A percentile compares a stretch with the other conserved stretches of the same genome.
Evolutionary conservation across 148 eudicot species (phyloP).

Genomic region (Chenopodium album): DNA sequence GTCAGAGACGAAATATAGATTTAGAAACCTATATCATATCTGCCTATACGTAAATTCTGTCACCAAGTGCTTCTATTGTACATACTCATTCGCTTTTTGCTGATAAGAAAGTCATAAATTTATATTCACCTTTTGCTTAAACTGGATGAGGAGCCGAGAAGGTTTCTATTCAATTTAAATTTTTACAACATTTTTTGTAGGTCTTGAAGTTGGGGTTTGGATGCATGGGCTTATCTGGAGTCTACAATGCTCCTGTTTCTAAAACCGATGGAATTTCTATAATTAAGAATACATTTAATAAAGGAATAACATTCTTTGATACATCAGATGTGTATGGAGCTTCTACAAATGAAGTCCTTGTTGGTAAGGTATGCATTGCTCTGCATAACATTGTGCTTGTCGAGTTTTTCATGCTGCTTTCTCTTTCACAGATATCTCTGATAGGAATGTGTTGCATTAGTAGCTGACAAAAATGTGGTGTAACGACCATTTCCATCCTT

Average conservation of each 20-base stretch:
- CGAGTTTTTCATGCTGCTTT: neutral
- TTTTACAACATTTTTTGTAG: conserved; percentile 20
- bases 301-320: conserved; percentile 71
- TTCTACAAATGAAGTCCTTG: conserved; percentile 50
- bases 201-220: conserved; percentile 64
- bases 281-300: conserved; percentile 52
- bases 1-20: too few relatives aligned
- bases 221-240: conserved; percentile 54
- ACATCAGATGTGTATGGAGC: conserved; percentile 67
- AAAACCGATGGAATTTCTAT: conserved; percentile 56
- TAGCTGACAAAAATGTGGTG: neutral
- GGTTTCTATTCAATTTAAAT: too few relatives aligned
- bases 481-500: neutral
- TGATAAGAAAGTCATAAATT: too few relatives aligned
- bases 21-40: too few relatives aligned
- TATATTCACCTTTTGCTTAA: too few relatives aligned
- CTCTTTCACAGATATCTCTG: neutral
- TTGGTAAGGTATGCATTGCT: conserved; percentile 56
- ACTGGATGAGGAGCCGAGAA: too few relatives aligned
- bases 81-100: too few relatives aligned
- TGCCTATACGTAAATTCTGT: too few relatives aligned
- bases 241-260: conserved; percentile 49
- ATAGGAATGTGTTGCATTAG: neutral
- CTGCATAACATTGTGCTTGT: neutral
- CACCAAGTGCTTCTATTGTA: too few relatives aligned